Conservation (phyloP, 2,329 filamentous ascomycete species). For the Aureobasidium pullulans region DNA sequence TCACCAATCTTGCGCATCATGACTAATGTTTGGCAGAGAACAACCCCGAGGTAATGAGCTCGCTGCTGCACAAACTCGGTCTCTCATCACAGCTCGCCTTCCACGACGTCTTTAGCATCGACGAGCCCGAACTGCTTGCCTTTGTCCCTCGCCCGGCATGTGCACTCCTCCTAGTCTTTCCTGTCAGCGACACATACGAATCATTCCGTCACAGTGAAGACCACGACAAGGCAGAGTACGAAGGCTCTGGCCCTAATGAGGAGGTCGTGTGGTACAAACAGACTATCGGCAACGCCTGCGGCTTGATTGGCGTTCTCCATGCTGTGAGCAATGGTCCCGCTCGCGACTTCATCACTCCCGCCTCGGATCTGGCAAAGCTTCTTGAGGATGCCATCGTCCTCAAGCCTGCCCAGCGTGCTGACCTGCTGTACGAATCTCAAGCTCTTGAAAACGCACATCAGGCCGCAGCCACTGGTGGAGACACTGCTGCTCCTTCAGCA, state of each 20-base stretch:
- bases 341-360: slow-evolving; percentile 49
- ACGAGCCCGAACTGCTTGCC: slow-evolving; percentile 73
- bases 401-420: slow-evolving; percentile 57
- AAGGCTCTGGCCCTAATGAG: slow-evolving; percentile 58
- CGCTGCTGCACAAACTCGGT: slow-evolving; percentile 74
- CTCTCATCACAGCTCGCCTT: slow-evolving; percentile 69
- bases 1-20: too few relatives aligned
- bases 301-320: slow-evolving; percentile 81
- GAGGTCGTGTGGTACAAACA: slow-evolving; percentile 91
- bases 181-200: slow-evolving; percentile 73
- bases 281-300: slow-evolving; percentile 90
- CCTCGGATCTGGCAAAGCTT: slow-evolving; percentile 56
- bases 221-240: slow-evolving; percentile 54
- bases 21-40: slow-evolving; percentile 41
- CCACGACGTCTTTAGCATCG: slow-evolving; percentile 87
- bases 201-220: slow-evolving; percentile 69
- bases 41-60: slow-evolving; percentile 84
- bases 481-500: slow-evolving; percentile 70
- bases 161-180: slow-evolving; percentile 87
- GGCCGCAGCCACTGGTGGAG: slow-evolving; percentile 66
- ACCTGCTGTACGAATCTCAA: slow-evolving; percentile 68
- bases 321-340: slow-evolving; percentile 71
- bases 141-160: slow-evolving; percentile 84
- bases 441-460: slow-evolving; percentile 72
- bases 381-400: slow-evolving; percentile 65